These are phyloP conservation scores for Colletotrichum coccodes DNA, from an alignment of 2,329 filamentous ascomycete species.

Conservation along the genomic window DNA sequence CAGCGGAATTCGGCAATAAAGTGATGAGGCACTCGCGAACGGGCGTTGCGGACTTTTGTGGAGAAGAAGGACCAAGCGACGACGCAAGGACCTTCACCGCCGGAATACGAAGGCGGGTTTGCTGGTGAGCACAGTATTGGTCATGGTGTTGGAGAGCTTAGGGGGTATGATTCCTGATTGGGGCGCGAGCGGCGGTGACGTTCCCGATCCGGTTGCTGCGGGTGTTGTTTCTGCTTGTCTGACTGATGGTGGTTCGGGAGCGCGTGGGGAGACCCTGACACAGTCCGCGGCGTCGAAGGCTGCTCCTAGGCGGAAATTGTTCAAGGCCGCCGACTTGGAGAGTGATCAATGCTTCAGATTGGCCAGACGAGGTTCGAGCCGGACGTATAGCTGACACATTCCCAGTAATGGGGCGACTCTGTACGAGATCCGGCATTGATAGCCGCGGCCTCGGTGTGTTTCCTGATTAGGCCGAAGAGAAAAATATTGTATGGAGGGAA, in stretches of 20 bases:
- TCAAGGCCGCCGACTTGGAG: background rate
- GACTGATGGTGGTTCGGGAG: background rate
- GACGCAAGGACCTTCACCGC: conserved; percentile 10
- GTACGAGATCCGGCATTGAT: background rate
- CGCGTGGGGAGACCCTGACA: conserved; percentile 10
- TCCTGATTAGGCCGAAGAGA: background rate
- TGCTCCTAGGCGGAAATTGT: background rate
- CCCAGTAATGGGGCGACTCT: background rate
- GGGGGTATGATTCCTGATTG: background rate
- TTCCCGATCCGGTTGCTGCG: background rate
- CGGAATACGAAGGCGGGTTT: background rate
- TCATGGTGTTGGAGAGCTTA: background rate
- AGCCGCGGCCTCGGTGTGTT: background rate
- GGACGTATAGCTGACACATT: background rate
- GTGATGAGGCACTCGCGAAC: conserved; percentile 22
- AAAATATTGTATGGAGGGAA: background rate
- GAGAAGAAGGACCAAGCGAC: conserved; percentile 18
- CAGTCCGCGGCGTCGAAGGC: background rate
- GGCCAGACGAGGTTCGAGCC: background rate
- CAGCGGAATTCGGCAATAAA: conserved; percentile 11
- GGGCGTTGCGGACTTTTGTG: conserved; percentile 21
- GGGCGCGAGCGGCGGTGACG: background rate
- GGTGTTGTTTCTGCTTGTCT: background rate
- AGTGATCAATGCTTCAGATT: background rate
- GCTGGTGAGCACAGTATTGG: background rate